These are phyloP conservation scores for Hypoxylon cercidicola DNA, from an alignment of 495 filamentous ascomycete genomes.

Conservation along the genomic window DNA sequence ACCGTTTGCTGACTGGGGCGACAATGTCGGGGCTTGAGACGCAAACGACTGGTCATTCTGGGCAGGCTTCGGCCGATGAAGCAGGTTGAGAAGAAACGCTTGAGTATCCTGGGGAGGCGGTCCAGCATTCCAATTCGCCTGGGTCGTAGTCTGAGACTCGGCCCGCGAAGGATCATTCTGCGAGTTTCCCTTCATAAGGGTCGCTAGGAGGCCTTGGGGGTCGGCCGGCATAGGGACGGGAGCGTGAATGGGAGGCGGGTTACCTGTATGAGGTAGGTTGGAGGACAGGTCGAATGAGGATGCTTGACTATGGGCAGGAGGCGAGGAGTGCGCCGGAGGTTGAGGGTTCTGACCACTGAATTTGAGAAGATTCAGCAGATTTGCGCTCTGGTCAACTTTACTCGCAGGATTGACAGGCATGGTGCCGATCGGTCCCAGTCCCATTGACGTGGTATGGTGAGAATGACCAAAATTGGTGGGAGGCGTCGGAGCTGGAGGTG, in stretches of 20 bases:
- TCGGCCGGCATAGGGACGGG: slow-evolving; percentile 58
- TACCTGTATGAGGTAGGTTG: slow-evolving; percentile 22
- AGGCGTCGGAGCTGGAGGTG: slow-evolving; percentile 60
- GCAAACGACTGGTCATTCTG: slow-evolving; percentile 55
- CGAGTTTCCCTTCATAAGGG: slow-evolving; percentile 61
- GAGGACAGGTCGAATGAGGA: slow-evolving; percentile 33
- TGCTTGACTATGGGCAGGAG: slow-evolving; percentile 34
- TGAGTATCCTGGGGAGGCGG: slow-evolving; percentile 60
- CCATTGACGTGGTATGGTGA: slow-evolving; percentile 49
- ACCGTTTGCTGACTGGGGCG: slow-evolving; percentile 51
- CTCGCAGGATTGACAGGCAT: slow-evolving; percentile 50
- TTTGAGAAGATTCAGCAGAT: slow-evolving; percentile 86
- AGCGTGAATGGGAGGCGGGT: slow-evolving; percentile 55
- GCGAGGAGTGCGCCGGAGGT: slow-evolving; percentile 23
- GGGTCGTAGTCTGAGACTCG: slow-evolving; percentile 49
- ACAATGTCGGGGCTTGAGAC: slow-evolving; percentile 52
- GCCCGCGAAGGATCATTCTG: slow-evolving; percentile 49
- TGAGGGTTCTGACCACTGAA: slow-evolving; percentile 64
- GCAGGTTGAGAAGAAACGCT: slow-evolving; percentile 62
- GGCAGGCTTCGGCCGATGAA: slow-evolving; percentile 64
- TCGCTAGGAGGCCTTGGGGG: slow-evolving; percentile 62
- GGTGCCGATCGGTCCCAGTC: slow-evolving; percentile 54
- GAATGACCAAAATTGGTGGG: slow-evolving; percentile 54
- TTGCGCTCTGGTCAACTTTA: slow-evolving; percentile 70
- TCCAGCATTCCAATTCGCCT: slow-evolving; percentile 51